These are phyloP conservation scores for Aspergillus sp. DNA, from an alignment of 2,329 filamentous ascomycete genomes.

Conservation along the genomic window DNA sequence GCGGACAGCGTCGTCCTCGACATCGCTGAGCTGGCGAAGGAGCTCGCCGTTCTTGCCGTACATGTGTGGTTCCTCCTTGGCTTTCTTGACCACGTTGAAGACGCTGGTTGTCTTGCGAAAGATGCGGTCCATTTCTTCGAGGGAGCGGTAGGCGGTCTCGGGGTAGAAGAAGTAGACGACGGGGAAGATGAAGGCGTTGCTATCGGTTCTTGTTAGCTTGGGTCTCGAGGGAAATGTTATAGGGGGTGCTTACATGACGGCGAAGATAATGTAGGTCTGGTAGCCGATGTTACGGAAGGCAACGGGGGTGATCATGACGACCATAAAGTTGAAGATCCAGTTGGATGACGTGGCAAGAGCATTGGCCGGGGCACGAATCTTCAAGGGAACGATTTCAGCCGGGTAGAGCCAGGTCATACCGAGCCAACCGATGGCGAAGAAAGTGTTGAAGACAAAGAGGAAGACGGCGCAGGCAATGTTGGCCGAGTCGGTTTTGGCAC, in stretches of 20 bases:
- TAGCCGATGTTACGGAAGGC: slow-evolving; percentile 61
- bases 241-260: slow-evolving; percentile 52
- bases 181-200: slow-evolving; percentile 60
- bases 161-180: slow-evolving; percentile 66
- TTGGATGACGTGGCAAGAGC: slow-evolving; percentile 66
- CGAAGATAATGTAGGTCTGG: slow-evolving; percentile 61
- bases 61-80: slow-evolving; percentile 57
- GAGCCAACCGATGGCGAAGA: slow-evolving; percentile 68
- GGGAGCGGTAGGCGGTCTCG: slow-evolving; percentile 61
- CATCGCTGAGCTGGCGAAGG: slow-evolving; percentile 56
- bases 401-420: slow-evolving; percentile 63
- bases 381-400: slow-evolving; percentile 58
- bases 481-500: slow-evolving; percentile 26
- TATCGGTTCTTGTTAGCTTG: slow-evolving; percentile 26
- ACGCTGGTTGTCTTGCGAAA: slow-evolving; percentile 60
- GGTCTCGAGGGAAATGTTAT: background rate
- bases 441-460: slow-evolving; percentile 70
- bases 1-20: slow-evolving; percentile 46
- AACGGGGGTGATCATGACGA: slow-evolving; percentile 69
- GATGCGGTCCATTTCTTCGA: slow-evolving; percentile 73
- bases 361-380: slow-evolving; percentile 66
- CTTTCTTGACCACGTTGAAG: slow-evolving; percentile 56
- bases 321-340: slow-evolving; percentile 67
- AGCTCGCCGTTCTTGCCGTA: slow-evolving; percentile 64
- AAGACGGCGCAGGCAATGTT: slow-evolving; percentile 38